Evolutionary conservation across 805 yeast genomes (phyloP), one percentile per base, ranked within the genome.

Genomic region (Metschnikowia corniflorae): DNA sequence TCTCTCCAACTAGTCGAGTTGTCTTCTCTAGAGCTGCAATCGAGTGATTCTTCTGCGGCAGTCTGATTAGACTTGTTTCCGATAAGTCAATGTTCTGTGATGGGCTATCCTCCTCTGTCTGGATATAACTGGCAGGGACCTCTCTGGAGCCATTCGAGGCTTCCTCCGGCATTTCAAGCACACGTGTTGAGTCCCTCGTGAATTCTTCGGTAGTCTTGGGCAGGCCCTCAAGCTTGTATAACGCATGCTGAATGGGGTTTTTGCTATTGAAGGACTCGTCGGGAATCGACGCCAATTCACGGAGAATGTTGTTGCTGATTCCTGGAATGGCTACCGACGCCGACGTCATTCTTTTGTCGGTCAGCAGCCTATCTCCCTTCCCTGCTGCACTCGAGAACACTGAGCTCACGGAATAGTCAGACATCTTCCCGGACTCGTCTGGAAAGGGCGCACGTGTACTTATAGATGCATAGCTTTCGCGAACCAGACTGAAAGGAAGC

Each of bases 271-370:
- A 64, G 0, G 80, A 70, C 31, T 82, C 88, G 56, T 91, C 96
- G 0, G 96, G 91, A 33, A 89, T 78, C 5, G 84, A 83, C 1
- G 94, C 94, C 31, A 88, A 70, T 51, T 81, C 86, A 27, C 65
- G 63, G 31, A 68, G 53, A 5, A 64, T 67, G 42, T 53, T 57
- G 37, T 52, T 63, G 47, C 68, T 65, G 14, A 68, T 67, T 2
- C 73, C 73, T 1, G 82, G 83, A 30, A 84, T 78, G 2, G 79
- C 82, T 4, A 71, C 74, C 2, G 68, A 61, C 24, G 53, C 49
- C 17, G 54, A 39, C 1, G 63, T 47, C 30, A 24, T 26, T 10
- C 25, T 25, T 16, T 19, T 31, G 9, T 7, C 26, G 9, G 19
- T 30, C 12, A n/a, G 12, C n/a, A 10, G 24, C 12, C 24, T 21